phyloP scores from a whole-genome alignment of 768 basidiomycete species.

The Lentinula sp. region DNA sequence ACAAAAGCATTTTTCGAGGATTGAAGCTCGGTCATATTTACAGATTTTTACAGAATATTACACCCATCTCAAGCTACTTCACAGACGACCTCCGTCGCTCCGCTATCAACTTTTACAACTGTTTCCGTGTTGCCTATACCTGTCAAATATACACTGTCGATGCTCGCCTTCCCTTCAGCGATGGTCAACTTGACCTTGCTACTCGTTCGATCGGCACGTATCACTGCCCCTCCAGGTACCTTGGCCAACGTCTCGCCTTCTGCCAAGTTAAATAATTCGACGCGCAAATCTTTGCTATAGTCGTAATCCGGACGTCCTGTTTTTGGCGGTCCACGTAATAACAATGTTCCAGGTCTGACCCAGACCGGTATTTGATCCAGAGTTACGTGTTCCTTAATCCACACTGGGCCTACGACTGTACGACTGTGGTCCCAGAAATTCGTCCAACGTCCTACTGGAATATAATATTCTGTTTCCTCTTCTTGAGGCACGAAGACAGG shows the following conservation, averaged over 20 bases:
- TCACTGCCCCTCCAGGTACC: constrained; percentile 30
- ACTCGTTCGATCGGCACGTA: constrained; percentile 28
- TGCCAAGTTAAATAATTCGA: constrained; percentile 48
- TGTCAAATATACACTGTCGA: neutral
- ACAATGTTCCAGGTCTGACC: constrained; percentile 51
- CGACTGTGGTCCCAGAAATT: constrained; percentile 51
- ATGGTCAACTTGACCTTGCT: constrained; percentile 24
- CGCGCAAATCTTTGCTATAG: constrained; percentile 39
- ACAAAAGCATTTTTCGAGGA: constrained; percentile 55
- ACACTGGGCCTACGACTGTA: constrained; percentile 50
- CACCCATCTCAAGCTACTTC: neutral
- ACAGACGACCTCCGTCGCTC: neutral
- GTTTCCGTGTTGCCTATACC: neutral
- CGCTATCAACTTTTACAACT: neutral
- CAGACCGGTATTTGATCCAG: constrained; percentile 62
- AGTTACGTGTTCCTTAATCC: constrained; percentile 60
- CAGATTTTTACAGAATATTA: neutral
- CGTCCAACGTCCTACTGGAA: constrained; percentile 58
- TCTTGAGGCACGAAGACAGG: constrained; percentile 51
- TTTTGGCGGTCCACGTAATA: constrained; percentile 50
- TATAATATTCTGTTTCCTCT: constrained; percentile 53
- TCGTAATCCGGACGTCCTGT: constrained; percentile 57
- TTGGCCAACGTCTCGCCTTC: constrained; percentile 39
- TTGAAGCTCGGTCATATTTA: neutral
- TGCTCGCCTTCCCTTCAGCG: constrained; percentile 9